phyloP scores from a whole-genome alignment of 257 asterid species.

The Solanum stenotomum region DNA sequence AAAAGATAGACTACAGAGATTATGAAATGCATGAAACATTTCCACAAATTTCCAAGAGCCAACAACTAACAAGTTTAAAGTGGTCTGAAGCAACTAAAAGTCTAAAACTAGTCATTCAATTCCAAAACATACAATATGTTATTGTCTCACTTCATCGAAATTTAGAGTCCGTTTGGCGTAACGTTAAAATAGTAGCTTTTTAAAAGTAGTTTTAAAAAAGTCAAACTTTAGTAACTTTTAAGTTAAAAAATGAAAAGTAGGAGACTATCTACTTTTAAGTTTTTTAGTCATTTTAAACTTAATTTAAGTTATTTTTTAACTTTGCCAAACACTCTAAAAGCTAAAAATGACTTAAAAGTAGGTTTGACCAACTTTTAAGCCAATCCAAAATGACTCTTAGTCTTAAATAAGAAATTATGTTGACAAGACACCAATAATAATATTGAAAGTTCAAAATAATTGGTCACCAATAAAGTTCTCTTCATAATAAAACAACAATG shows the following conservation, averaged over 20 bases:
- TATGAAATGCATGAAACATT: not conserved
- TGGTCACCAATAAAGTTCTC: not conserved
- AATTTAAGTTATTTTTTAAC: not conserved
- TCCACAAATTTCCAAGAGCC: not conserved
- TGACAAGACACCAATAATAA: not conserved
- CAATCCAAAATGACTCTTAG: not conserved
- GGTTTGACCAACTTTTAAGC: not conserved
- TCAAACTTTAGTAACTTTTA: not conserved
- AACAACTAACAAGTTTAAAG: not conserved
- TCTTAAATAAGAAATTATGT: not conserved
- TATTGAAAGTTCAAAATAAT: not conserved
- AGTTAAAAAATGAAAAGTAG: not conserved
- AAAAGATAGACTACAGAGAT: not conserved
- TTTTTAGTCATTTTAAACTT: not conserved
- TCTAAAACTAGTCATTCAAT: not conserved
- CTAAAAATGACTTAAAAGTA: not conserved
- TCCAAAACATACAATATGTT: not conserved
- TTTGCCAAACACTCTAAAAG: not conserved
- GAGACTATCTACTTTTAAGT: not conserved
- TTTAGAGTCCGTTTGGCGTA: not conserved
- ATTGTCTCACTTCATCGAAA: not conserved
- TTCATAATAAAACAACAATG: not conserved
- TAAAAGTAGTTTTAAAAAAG: not conserved
- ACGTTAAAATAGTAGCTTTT: not conserved
- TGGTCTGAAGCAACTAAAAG: not conserved